phyloP scores from a whole-genome alignment of 768 basidiomycete species.

The Clavulina sp. region DNA sequence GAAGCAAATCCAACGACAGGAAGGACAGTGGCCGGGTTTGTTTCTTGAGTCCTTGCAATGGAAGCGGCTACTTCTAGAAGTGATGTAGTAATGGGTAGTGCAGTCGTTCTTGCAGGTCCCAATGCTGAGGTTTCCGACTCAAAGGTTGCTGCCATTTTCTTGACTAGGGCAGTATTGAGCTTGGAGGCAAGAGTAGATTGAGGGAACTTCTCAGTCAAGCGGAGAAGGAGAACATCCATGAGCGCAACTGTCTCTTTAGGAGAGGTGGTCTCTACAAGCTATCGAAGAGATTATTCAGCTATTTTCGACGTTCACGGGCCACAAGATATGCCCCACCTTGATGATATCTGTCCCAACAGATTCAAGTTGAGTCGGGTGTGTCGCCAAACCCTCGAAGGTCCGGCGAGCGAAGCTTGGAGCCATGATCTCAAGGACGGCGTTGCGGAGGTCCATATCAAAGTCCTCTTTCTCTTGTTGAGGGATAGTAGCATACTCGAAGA shows the following conservation, averaged over 20 bases:
- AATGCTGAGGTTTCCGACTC: background rate
- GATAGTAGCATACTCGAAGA: constrained; percentile 40
- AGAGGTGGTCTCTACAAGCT: background rate
- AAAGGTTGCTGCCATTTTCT: background rate
- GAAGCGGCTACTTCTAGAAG: background rate
- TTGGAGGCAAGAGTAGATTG: background rate
- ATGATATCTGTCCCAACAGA: background rate
- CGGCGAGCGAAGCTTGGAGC: background rate
- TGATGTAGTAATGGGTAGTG: background rate
- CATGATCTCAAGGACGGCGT: background rate
- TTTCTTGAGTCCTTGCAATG: too few species aligned
- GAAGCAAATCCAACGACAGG: too few species aligned
- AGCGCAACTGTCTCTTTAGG: background rate
- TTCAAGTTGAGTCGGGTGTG: background rate
- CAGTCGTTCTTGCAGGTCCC: background rate
- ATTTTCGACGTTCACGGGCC: background rate
- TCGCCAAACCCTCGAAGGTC: background rate
- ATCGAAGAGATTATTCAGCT: background rate
- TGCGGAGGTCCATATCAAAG: background rate
- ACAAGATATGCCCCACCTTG: background rate
- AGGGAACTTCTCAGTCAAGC: background rate
- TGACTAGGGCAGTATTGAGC: background rate
- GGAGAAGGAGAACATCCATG: background rate
- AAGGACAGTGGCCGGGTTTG: too few species aligned
- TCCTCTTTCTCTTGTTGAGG: background rate